phyloP scores from a whole-genome alignment of 2,329 filamentous ascomycete species.

The Diplodia sapinea region DNA sequence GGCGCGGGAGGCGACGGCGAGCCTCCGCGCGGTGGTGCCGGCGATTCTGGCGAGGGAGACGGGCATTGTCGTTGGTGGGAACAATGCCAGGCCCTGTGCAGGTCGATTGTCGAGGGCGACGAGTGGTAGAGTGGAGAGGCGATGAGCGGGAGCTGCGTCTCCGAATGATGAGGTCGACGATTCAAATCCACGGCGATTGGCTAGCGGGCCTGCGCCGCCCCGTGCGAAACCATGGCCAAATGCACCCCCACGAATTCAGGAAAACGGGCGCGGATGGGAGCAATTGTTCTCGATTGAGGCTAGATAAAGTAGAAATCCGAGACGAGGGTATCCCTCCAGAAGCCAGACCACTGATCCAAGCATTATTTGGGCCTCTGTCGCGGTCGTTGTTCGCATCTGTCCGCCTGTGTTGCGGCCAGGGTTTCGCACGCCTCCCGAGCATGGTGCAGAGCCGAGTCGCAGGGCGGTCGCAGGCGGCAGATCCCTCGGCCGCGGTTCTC shows the following conservation, averaged over 20 bases:
- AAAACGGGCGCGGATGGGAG: background rate
- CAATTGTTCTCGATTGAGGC: background rate
- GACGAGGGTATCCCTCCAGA: background rate
- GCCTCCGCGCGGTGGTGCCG: conserved; percentile 71
- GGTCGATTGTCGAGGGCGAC: conserved; percentile 17
- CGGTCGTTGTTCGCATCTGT: background rate
- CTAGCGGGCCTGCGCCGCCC: conserved; percentile 1
- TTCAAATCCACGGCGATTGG: conserved; percentile 19
- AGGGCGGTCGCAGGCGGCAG: conserved; percentile 20
- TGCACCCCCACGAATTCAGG: background rate
- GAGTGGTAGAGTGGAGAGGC: conserved; percentile 31
- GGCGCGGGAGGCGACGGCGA: conserved; percentile 63
- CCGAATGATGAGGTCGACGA: conserved; percentile 27
- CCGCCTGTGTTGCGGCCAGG: background rate
- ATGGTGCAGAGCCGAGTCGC: background rate
- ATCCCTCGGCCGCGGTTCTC: background rate
- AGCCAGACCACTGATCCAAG: too few species aligned
- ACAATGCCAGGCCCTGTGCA: conserved; percentile 34
- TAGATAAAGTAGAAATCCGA: background rate
- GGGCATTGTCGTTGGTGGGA: conserved; percentile 64
- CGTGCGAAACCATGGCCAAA: conserved; percentile 10
- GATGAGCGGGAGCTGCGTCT: conserved; percentile 21
- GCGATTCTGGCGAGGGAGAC: conserved; percentile 74
- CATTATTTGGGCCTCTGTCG: too few species aligned
- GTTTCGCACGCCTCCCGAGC: conserved; percentile 1